Conservation (phyloP, 1,139 yeast species). For the Saccharomyces hybrid region DNA sequence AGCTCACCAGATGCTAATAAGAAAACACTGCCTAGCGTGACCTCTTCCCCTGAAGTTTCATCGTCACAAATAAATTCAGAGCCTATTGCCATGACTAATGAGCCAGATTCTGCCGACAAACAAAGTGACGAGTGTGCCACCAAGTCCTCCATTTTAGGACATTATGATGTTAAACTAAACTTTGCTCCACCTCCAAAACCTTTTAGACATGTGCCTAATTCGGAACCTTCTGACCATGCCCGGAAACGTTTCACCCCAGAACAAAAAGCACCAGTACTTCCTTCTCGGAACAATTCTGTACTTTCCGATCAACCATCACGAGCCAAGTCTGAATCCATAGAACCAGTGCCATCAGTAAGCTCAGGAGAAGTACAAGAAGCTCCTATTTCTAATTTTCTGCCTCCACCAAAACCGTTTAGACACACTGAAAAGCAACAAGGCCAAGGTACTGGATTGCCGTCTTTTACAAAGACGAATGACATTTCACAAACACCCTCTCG, state of each 20-base stretch:
- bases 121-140: not conserved
- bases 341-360: not conserved
- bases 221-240: not conserved
- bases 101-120: not conserved
- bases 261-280: not conserved
- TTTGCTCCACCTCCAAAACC: slow-evolving; percentile 25
- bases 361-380: not conserved
- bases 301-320: not conserved
- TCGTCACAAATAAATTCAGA: slow-evolving; percentile 4
- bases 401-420: slow-evolving; percentile 28
- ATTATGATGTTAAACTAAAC: slow-evolving; percentile 2
- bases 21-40: not conserved
- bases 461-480: not conserved
- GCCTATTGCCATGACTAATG: not conserved
- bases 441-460: not conserved
- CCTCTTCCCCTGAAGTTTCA: slow-evolving; percentile 6
- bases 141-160: slow-evolving; percentile 6
- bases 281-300: not conserved
- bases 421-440: slow-evolving; percentile 2
- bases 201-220: slow-evolving; percentile 3
- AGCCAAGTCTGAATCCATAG: not conserved
- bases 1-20: no score
- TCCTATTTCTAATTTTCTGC: slow-evolving; percentile 9
- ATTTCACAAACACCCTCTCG: not conserved
- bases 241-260: not conserved